These are phyloP conservation scores for Pseudisothecium myosuroides DNA, from an alignment of 225 moss, liverwort and hornwort species.

Conservation along the genomic window DNA sequence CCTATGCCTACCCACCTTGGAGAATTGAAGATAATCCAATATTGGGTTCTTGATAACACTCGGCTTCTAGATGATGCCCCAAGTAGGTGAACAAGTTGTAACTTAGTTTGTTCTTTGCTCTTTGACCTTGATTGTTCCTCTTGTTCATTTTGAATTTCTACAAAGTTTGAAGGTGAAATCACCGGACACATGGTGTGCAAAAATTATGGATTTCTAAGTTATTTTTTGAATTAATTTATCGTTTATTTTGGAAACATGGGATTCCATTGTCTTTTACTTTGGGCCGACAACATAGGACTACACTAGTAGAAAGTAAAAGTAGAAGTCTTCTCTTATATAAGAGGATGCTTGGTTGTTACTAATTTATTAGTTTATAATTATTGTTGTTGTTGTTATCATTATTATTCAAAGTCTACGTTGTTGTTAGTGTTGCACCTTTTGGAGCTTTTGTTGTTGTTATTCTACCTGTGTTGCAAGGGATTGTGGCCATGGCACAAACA, in stretches of 20 bases:
- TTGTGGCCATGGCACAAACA: neutral
- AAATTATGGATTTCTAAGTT: too few relatives aligned
- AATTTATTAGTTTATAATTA: neutral
- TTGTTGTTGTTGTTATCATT: neutral
- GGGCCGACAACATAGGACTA: too few relatives aligned
- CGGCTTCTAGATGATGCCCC: too few relatives aligned
- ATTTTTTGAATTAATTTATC: neutral
- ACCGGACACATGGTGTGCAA: too few relatives aligned
- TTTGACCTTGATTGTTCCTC: too few relatives aligned
- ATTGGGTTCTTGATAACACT: too few relatives aligned
- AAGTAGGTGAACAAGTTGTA: too few relatives aligned
- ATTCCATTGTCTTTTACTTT: neutral
- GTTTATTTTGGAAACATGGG: neutral
- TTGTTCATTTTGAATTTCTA: too few relatives aligned
- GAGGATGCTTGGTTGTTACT: neutral
- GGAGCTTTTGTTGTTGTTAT: neutral
- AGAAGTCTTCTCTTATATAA: neutral
- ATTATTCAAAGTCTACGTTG: neutral
- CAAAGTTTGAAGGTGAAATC: too few relatives aligned
- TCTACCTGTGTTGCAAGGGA: fast-evolving
- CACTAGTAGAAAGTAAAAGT: neutral
- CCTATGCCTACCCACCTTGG: too few relatives aligned
- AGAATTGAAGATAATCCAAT: too few relatives aligned
- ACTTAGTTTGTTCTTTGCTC: too few relatives aligned
- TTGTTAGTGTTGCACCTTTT: neutral